Conservation (phyloP, 2,329 filamentous ascomycete genomes). For the Trichophyton simii region DNA sequence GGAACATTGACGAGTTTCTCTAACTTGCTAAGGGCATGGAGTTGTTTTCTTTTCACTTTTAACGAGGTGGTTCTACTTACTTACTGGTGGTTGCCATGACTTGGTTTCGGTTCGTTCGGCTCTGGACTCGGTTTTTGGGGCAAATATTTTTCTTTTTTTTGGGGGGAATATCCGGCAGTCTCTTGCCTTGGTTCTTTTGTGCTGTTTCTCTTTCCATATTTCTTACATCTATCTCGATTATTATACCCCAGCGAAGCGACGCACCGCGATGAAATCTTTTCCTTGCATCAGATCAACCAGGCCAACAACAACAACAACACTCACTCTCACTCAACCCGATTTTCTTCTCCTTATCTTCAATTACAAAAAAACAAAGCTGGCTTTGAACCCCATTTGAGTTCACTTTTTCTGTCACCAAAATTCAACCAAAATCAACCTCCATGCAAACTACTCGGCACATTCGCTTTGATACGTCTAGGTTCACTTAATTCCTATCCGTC, state of each 20-base stretch:
- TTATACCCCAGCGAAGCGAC: constrained; percentile 2
- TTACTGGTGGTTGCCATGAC: background rate
- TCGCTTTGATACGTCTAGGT: constrained; percentile 6
- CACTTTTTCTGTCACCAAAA: background rate
- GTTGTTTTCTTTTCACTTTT: background rate
- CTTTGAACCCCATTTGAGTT: background rate
- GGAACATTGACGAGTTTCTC: constrained; percentile 35
- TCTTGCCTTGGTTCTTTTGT: background rate
- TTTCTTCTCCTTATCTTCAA: background rate
- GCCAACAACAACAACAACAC: background rate
- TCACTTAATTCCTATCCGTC: constrained; percentile 10
- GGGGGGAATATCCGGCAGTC: background rate
- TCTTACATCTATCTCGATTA: background rate
- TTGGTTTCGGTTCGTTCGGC: background rate
- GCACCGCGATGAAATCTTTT: background rate
- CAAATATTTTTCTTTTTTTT: no score
- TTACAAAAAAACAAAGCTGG: background rate
- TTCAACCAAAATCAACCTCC: background rate
- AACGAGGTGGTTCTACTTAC: background rate
- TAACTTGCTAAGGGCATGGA: constrained; percentile 15
- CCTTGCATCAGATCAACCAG: background rate
- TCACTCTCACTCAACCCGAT: background rate
- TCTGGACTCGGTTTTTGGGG: background rate
- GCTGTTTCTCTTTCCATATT: background rate
- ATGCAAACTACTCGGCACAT: constrained; percentile 8